Evolutionary conservation across 441 rosid genomes (phyloP), one percentile per base, ranked within the genome.

Genomic region (Gossypium gossypioides): DNA sequence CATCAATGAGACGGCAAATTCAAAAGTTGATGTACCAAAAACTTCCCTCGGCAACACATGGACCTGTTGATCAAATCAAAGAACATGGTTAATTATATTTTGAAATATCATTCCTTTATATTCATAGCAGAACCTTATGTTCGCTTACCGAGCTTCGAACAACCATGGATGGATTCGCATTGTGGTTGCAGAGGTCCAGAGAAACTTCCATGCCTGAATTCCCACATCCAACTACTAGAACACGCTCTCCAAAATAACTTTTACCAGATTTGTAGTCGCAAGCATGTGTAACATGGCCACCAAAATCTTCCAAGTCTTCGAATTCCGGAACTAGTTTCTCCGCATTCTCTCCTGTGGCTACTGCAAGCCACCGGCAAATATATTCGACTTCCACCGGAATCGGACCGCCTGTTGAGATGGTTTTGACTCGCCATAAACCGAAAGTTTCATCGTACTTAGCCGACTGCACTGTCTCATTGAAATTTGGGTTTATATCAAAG

Each of bases 141-240:
- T 24, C 40, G 79, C 93, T 83, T 79, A 92, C 98, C 70, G 93
- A 85, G 84, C 85, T 86, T 18, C 97, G 84, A 65, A 88, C 91
- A 66, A 89, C 98, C 93, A 93, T 85, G n/a, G 89, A 87, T 44
- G 96, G 96, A 15, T 21, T 79, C 0, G 89, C 91, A 19, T 77
- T 78, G 74, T 93, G 82, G 57, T 87, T 88, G 48, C 86, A 85
- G 3, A 93, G 91, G 77, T 93, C 98, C 5, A 89, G 89, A 74
- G 93, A 88, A 9, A 88, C 86, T 65, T 93, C 96, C 98, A 93
- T 93, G 57, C 97, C 96, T 0, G 96, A 91, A 79, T 91, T 89
- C 8, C 97, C 96, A 51, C 98, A 89, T 22, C 98, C 97, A 3
- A 93, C 97, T 0, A 93, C 96, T 6, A 93, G 77, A 0, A 93